Percentiles rank a stretch among this genome's conserved stretches.
Conservation (phyloP, 345 rosid genomes). For the Hibiscus tridactylites region DNA sequence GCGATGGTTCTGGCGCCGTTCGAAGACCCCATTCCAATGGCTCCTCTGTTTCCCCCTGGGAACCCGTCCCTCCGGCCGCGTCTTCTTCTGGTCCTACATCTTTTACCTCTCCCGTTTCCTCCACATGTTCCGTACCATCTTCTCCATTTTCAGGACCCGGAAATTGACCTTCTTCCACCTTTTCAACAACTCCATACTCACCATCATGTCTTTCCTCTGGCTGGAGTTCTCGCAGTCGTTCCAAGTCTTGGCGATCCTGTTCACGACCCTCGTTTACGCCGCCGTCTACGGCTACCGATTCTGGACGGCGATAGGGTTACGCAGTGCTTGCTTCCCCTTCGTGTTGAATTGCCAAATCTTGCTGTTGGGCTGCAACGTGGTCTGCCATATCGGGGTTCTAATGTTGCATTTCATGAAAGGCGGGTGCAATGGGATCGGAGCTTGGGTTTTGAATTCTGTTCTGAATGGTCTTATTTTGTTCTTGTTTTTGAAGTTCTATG, state of each 20-base stretch:
- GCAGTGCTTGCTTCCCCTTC: constrained; percentile 42
- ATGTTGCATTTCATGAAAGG: constrained; percentile 60
- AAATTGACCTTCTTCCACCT: constrained; percentile 50
- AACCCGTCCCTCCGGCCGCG: constrained; percentile 89
- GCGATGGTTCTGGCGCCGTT: constrained; percentile 70
- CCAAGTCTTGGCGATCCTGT: constrained; percentile 70
- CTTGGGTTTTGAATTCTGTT: constrained; percentile 60
- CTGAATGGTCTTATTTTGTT: constrained; percentile 47
- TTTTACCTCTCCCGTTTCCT: constrained; percentile 35
- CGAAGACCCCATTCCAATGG: constrained; percentile 78
- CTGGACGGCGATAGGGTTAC: constrained; percentile 59
- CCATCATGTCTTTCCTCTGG: constrained; percentile 72
- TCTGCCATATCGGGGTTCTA: constrained; percentile 59
- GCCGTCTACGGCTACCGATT: constrained; percentile 71
- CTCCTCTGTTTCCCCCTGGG: constrained; percentile 90
- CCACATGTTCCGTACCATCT: constrained; percentile 69
- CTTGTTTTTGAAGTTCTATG: constrained; percentile 50
- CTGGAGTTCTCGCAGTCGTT: constrained; percentile 83
- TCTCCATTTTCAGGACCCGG: constrained; percentile 42
- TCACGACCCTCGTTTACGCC: constrained; percentile 58
- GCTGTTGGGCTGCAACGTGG: constrained; percentile 49
- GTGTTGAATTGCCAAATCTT: constrained; percentile 54
- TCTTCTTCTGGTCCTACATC: constrained; percentile 93
- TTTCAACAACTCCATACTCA: constrained; percentile 47
- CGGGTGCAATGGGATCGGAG: constrained; percentile 77